Conservation (phyloP, 192 early-diverging fungal genomes). For the Rhizophagus sp. region DNA sequence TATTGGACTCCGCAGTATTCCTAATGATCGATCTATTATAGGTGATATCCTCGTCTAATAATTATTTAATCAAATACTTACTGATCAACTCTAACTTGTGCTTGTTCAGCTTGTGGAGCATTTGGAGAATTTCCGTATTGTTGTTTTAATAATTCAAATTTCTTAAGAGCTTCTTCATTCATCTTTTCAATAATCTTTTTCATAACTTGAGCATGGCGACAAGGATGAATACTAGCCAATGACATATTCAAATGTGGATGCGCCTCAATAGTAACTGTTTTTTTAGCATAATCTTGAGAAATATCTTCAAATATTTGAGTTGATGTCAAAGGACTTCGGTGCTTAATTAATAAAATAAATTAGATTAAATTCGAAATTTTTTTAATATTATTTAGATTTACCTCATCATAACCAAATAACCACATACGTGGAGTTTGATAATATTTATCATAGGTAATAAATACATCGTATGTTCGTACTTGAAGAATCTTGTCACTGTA, state of each 20-base stretch:
- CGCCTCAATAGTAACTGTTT: constrained; percentile 97
- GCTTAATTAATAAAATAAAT: constrained; percentile 36
- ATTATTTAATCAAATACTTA: constrained; percentile 40
- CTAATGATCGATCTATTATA: too few species aligned
- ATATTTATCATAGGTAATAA: constrained; percentile 99
- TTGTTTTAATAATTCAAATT: constrained; percentile 40
- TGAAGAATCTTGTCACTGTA: constrained; percentile 79
- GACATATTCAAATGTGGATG: constrained; percentile 90
- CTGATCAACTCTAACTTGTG: constrained; percentile 85
- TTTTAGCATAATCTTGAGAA: constrained; percentile 97
- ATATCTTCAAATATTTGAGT: constrained; percentile 98
- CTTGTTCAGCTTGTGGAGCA: constrained; percentile 25
- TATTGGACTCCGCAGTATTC: too few species aligned
- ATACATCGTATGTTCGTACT: constrained; percentile 95
- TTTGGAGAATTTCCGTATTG: neutral
- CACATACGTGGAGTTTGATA: constrained; percentile 98
- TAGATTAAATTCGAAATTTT: too few species aligned
- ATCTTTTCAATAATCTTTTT: constrained; percentile 90
- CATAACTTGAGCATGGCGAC: constrained; percentile 98
- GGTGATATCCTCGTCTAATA: too few species aligned
- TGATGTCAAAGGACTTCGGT: constrained; percentile 79
- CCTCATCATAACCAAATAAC: constrained; percentile 97
- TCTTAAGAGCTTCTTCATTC: constrained; percentile 65
- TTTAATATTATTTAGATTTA: constrained; percentile 28
- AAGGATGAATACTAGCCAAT: constrained; percentile 95